These are phyloP conservation scores for Penicillium canariense DNA, from an alignment of 495 filamentous ascomycete species.

Conservation along the genomic window DNA sequence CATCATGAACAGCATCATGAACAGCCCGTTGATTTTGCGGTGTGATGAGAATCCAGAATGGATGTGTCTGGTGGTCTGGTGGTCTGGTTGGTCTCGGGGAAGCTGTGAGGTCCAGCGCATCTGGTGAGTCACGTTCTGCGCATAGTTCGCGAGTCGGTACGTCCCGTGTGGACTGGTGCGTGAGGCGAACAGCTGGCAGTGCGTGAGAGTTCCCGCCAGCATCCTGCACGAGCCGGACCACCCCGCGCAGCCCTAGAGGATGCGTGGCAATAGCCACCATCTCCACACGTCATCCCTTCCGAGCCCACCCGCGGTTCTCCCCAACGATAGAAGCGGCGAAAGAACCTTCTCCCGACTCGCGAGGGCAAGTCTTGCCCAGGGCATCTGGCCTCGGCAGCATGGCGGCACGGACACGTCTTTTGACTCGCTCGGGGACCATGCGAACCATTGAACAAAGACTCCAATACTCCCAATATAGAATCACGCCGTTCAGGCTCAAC, in stretches of 20 bases:
- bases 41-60: constrained; percentile 11
- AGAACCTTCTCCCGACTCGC: background rate
- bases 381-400: constrained; percentile 3
- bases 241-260: background rate
- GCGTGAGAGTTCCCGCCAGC: constrained; percentile 6
- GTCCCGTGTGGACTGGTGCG: no score
- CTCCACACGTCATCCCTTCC: constrained; percentile 17
- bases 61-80: constrained; percentile 11
- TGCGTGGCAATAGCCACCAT: constrained; percentile 21
- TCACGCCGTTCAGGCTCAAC: background rate
- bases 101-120: background rate
- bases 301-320: constrained; percentile 16
- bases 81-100: no score
- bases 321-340: background rate
- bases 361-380: constrained; percentile 6
- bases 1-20: no score
- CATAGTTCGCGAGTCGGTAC: no score
- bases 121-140: background rate
- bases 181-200: no score
- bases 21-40: background rate
- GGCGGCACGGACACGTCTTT: constrained; percentile 10
- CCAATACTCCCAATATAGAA: background rate
- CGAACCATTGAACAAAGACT: background rate
- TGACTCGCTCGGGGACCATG: background rate
- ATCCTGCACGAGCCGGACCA: background rate